Evolutionary conservation across 2,329 filamentous ascomycete species (phyloP).

Genomic region (Sphaceloma murrayae): DNA sequence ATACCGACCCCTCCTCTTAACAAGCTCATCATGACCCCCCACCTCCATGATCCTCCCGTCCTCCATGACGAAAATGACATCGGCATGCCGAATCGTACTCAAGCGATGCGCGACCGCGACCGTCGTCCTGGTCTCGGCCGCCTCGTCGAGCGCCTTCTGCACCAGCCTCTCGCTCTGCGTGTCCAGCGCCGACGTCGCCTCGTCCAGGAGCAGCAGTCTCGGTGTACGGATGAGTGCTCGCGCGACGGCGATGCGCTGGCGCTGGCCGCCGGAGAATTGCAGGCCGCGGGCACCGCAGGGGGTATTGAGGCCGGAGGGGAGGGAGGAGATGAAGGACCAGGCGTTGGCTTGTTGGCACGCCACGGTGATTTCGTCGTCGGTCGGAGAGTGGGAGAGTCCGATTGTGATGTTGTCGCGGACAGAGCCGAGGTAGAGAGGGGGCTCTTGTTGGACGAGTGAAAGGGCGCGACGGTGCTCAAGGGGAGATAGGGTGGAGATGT

Average conservation of each 20-base stretch:
- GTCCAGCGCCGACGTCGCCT: conserved; percentile 53
- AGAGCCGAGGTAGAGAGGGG: conserved; percentile 60
- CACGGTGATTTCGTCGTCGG: conserved; percentile 35
- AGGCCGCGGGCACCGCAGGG: conserved; percentile 41
- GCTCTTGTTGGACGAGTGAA: conserved; percentile 65
- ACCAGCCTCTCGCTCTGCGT: conserved; percentile 57
- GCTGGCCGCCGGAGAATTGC: conserved; percentile 46
- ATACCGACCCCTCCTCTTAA: conserved; percentile 33
- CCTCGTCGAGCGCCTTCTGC: conserved; percentile 55
- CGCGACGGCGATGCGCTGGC: conserved; percentile 48
- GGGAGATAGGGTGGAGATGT: conserved; percentile 51
- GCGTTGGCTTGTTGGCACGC: conserved; percentile 45
- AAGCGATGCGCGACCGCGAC: conserved; percentile 36
- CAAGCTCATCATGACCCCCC: conserved; percentile 34
- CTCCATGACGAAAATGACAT: conserved; percentile 34
- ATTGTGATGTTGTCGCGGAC: conserved; percentile 50
- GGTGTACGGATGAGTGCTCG: conserved; percentile 46
- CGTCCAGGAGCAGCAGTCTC: conserved; percentile 47
- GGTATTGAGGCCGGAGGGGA: conserved; percentile 44
- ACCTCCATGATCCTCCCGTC: conserved; percentile 32
- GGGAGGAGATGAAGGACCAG: conserved; percentile 43
- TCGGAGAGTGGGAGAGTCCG: conserved; percentile 33
- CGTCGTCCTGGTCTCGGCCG: conserved; percentile 35
- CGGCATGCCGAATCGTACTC: conserved; percentile 31
- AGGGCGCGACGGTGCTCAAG: conserved; percentile 54